Base-by-base conservation (phyloP, 2,329 filamentous ascomycete genomes). In the Purpureocillium lavendulum region DNA sequence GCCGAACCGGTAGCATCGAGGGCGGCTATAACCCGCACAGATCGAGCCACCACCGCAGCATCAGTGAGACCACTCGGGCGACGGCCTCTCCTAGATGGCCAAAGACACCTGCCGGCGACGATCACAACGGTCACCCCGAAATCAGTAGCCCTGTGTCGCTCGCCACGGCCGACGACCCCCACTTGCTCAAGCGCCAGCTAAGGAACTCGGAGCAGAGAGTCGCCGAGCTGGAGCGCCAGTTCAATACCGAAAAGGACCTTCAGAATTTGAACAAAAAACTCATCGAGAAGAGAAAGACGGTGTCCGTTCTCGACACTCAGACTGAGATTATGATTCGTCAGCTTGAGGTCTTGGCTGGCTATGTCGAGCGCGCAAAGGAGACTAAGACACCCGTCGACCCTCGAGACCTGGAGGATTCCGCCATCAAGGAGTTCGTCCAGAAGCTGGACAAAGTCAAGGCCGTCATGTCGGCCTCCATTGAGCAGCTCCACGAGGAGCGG, bases 241-340 rank as follows among this genome's bases (percentile, higher is more conserved):
- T 87, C 52, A 71, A 65, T 36, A 73, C 71, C 3, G 77, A 80
- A 47, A 78, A 78, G 49, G 75, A 79, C 42, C 59, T 81, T 17
- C 84, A 84, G 62, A 83, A 81, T 51, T 79, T 94, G 24, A 94
- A 94, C 61, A 88, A 84, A 51, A 90, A 89, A 57, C 69, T 97
- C 17, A 74, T 85, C 29, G 89, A 97, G 62, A 97, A 97, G 67
- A 77, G 92, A 42, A 95, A 94, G 53, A 97, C 92, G 0, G 92
- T 98, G 59, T 90, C 90, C 7, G 85, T 94, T 14, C 70, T 97
- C 38, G 90, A 97, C 58, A 90, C 89, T 1, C 87, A 96, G 62
- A 87, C 88, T 37, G 90, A 97, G 62, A 89, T 97, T 59, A 90
- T 95, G 64, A 86, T 97, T 53, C 83, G 86, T 31, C 88, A 97